Conservation (phyloP, 768 basidiomycete species). For the Amylocystis lapponica region DNA sequence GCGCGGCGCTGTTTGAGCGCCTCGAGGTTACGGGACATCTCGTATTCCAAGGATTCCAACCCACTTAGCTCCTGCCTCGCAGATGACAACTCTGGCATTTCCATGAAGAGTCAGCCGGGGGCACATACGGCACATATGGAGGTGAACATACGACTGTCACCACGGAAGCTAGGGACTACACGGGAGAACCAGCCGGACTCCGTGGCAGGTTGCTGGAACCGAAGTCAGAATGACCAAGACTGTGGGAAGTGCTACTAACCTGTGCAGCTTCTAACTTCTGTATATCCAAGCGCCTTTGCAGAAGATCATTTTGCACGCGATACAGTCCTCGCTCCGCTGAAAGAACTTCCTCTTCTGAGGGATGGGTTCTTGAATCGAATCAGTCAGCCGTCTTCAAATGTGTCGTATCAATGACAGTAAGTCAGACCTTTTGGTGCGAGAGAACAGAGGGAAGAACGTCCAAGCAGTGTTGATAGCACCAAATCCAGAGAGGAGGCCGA, state of each 20-base stretch:
- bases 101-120: conserved; percentile 9
- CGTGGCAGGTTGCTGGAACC: conserved; percentile 7
- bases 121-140: not conserved
- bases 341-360: conserved; percentile 47
- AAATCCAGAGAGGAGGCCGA: conserved; percentile 78
- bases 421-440: conserved; percentile 15
- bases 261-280: conserved; percentile 25
- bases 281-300: conserved; percentile 31
- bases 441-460: conserved; percentile 45
- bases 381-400: not conserved
- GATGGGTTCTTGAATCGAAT: conserved; percentile 19
- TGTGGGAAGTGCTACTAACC: conserved; percentile 10
- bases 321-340: conserved; percentile 53
- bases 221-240: not conserved
- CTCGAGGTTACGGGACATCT: conserved; percentile 57
- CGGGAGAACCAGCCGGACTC: conserved; percentile 41
- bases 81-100: conserved; percentile 29
- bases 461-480: conserved; percentile 68
- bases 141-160: conserved; percentile 29
- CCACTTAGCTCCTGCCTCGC: conserved; percentile 56
- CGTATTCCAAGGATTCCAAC: conserved; percentile 58
- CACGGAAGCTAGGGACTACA: conserved; percentile 45
- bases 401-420: not conserved
- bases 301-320: conserved; percentile 55
- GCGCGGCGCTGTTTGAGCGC: conserved; percentile 44